Evolutionary conservation across 495 filamentous ascomycete genomes (phyloP).

Genomic region (Tuber magnatum): DNA sequence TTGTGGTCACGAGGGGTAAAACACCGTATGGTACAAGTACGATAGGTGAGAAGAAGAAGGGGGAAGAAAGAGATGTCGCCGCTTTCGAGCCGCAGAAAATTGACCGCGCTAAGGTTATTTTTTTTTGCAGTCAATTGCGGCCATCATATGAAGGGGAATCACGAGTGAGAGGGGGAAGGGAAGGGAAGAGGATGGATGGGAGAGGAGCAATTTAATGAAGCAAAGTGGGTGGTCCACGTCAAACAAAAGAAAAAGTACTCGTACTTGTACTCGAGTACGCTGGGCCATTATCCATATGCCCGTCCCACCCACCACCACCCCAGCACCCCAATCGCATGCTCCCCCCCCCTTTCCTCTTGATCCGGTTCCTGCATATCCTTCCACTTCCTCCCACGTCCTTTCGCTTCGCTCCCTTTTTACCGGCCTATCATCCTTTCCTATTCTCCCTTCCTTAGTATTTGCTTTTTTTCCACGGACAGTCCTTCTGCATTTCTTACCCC

Average conservation of each 20-base stretch:
- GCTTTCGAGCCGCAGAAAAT: neutral
- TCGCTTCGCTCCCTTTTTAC: neutral
- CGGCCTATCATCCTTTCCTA: neutral
- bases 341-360: conserved; percentile 10
- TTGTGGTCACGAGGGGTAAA: neutral
- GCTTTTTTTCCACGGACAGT: neutral
- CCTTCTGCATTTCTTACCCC: conserved; percentile 6
- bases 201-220: neutral
- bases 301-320: neutral
- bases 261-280: no score
- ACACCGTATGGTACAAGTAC: no score
- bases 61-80: no score
- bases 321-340: conserved; percentile 13
- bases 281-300: neutral
- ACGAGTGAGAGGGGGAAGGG: neutral
- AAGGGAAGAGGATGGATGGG: neutral
- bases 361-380: conserved; percentile 28
- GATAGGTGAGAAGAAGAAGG: no score
- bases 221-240: neutral
- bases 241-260: neutral
- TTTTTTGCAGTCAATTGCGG: neutral
- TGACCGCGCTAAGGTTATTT: neutral
- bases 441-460: neutral
- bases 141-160: neutral
- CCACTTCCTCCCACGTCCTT: conserved; percentile 7